These are phyloP conservation scores for Candida albicans DNA, from an alignment of 1,139 yeast genomes.

Conservation along the genomic window DNA sequence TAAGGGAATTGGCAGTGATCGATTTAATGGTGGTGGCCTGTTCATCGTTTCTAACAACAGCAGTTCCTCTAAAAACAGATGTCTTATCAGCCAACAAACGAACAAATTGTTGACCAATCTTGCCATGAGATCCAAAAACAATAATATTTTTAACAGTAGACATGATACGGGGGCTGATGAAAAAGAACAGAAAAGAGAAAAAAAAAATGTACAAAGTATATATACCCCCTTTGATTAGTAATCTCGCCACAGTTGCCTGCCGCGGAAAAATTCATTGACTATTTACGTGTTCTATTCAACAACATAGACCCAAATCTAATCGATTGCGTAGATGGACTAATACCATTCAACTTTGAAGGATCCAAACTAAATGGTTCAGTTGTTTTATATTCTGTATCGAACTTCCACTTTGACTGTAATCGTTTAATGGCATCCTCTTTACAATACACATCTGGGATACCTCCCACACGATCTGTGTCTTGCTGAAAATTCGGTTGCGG, in stretches of 20 bases:
- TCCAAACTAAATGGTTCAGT: slow-evolving; percentile 61
- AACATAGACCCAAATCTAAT: slow-evolving; percentile 92
- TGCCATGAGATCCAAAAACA: slow-evolving; percentile 65
- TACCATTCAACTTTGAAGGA: slow-evolving; percentile 71
- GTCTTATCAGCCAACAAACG: slow-evolving; percentile 22
- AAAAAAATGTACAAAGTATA: background rate
- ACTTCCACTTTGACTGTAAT: slow-evolving; percentile 70
- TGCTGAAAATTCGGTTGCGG: background rate
- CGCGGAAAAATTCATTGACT: slow-evolving; percentile 38
- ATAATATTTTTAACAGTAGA: slow-evolving; percentile 10
- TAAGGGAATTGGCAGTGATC: slow-evolving; percentile 29
- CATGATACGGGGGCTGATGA: slow-evolving; percentile 5
- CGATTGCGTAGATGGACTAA: slow-evolving; percentile 83
- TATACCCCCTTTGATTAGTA: slow-evolving; percentile 25
- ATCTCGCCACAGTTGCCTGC: slow-evolving; percentile 47
- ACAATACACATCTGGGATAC: slow-evolving; percentile 49
- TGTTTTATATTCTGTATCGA: slow-evolving; percentile 65
- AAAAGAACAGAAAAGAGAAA: background rate
- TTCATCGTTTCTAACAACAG: slow-evolving; percentile 49
- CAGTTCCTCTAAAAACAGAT: slow-evolving; percentile 38
- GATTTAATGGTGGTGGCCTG: slow-evolving; percentile 39
- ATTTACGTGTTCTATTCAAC: slow-evolving; percentile 24
- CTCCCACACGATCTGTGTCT: background rate
- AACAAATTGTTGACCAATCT: slow-evolving; percentile 46
- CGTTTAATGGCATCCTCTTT: slow-evolving; percentile 53